Percentiles rank a stretch among this genome's conserved stretches.
Evolutionary conservation across 495 filamentous ascomycete species (phyloP).

Genomic region (Hypomontagnella submonticulosa): DNA sequence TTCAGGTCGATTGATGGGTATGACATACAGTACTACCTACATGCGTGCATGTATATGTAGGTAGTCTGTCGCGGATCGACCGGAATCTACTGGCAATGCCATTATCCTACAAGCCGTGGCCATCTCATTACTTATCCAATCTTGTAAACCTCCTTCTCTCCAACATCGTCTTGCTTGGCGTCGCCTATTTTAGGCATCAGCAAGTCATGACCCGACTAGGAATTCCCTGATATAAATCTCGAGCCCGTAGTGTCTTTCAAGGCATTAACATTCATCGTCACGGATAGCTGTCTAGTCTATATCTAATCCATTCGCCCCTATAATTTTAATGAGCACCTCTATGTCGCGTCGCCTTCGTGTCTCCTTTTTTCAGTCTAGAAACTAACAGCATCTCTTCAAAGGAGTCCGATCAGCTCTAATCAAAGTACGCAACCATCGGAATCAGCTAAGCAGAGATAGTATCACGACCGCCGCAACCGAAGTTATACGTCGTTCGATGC

Average conservation of each 20-base stretch:
- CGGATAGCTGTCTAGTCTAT: conserved; percentile 31
- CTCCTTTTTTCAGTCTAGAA: not conserved
- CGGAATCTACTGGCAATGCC: conserved; percentile 5
- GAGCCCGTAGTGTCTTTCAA: conserved; percentile 7
- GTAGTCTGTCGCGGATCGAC: conserved; percentile 21
- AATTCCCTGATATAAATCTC: not conserved
- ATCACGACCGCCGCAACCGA: not conserved
- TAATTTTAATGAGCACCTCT: conserved; percentile 9
- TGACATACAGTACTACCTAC: too few relatives aligned
- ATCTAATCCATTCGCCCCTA: conserved; percentile 22
- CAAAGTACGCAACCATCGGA: not conserved
- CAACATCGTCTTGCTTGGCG: too few relatives aligned
- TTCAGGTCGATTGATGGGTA: too few relatives aligned
- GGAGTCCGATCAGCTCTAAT: not conserved
- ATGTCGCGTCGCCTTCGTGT: not conserved
- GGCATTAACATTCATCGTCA: conserved; percentile 18
- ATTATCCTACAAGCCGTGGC: not conserved
- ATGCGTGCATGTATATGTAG: too few relatives aligned
- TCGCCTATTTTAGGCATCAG: too few relatives aligned
- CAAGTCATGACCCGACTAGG: too few relatives aligned
- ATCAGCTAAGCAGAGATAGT: not conserved
- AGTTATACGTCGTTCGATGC: not conserved
- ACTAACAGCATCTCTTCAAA: not conserved
- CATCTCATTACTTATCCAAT: not conserved
- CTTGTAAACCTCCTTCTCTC: not conserved